Conservation (phyloP, 2,329 filamentous ascomycete species). For the Aspergillus sp. region DNA sequence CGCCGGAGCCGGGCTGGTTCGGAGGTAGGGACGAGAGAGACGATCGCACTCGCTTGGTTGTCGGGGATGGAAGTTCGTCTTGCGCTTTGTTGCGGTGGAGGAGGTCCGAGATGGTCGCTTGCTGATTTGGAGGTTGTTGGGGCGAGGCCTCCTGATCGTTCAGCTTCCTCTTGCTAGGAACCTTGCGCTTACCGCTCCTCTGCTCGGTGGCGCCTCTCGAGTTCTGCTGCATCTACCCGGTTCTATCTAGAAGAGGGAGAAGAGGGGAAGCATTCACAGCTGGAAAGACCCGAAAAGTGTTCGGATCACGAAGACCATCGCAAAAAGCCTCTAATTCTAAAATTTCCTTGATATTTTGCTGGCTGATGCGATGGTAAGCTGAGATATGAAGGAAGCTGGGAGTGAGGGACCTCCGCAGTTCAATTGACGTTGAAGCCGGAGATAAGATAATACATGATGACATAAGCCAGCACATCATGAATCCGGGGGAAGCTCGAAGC, state of each 20-base stretch:
- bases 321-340: constrained; percentile 5
- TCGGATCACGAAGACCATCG: constrained; percentile 19
- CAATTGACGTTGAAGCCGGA: constrained; percentile 22
- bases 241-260: constrained; percentile 26
- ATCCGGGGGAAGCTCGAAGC: not conserved
- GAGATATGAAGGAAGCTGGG: constrained; percentile 5
- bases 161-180: constrained; percentile 44
- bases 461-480: not conserved
- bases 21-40: constrained; percentile 12
- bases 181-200: constrained; percentile 45
- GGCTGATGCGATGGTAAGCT: not conserved
- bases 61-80: constrained; percentile 30
- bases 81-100: constrained; percentile 37
- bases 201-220: constrained; percentile 38
- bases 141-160: constrained; percentile 34
- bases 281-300: constrained; percentile 18
- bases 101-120: constrained; percentile 48
- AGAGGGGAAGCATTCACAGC: constrained; percentile 22
- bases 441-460: constrained; percentile 31
- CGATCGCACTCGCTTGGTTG: constrained; percentile 43
- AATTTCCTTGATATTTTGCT: not conserved
- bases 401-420: constrained; percentile 12
- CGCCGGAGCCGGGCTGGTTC: constrained; percentile 35
- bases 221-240: constrained; percentile 46
- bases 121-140: constrained; percentile 32